phyloP scores from a whole-genome alignment of 139 green algal species.

The Auxenochlorella pyrenoidosa region DNA sequence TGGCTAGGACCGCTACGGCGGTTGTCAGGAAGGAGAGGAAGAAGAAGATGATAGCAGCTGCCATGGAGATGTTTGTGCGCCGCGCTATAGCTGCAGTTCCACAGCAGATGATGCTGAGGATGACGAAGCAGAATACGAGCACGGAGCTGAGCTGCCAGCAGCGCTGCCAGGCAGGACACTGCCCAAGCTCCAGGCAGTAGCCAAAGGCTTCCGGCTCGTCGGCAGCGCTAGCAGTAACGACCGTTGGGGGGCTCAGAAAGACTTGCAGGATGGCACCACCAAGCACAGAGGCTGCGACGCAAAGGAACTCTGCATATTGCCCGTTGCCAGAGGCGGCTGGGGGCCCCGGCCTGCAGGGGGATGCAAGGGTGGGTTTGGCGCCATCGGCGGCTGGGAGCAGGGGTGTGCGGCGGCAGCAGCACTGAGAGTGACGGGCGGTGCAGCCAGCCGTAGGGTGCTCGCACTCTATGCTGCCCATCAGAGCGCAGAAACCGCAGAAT shows the following conservation, averaged over 20 bases:
- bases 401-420: too few species aligned
- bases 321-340: too few species aligned
- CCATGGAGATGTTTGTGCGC: not conserved
- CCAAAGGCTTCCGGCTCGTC: not conserved
- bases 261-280: conserved; percentile 4
- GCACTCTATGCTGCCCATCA: too few species aligned
- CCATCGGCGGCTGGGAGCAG: too few species aligned
- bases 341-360: too few species aligned
- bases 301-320: not conserved
- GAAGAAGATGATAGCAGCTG: not conserved
- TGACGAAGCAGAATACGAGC: not conserved
- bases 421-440: too few species aligned
- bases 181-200: not conserved
- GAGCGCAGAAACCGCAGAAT: too few species aligned
- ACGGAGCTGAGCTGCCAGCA: conserved; percentile 2
- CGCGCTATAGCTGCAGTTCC: not conserved
- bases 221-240: not conserved
- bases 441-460: too few species aligned
- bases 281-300: not conserved
- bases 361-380: too few species aligned
- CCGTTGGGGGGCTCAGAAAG: not conserved
- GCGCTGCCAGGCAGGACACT: not conserved
- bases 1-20: not conserved
- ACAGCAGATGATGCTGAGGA: not conserved
- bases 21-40: not conserved